Evolutionary conservation across 176 grass and related monocot species (phyloP).

Genomic region (Pontederia crassipes): DNA sequence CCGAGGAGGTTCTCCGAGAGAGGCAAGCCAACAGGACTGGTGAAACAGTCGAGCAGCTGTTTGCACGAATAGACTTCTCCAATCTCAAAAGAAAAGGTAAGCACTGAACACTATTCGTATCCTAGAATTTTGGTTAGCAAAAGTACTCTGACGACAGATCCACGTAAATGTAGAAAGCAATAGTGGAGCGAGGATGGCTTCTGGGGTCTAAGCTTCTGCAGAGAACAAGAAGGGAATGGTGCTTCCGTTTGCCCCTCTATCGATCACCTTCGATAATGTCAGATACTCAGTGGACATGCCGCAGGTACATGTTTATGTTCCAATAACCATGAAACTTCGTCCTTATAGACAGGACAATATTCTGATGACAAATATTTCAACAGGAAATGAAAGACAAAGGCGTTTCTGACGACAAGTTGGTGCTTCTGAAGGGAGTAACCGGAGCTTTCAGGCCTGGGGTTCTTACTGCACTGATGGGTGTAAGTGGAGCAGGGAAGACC

Average conservation of each 20-base stretch:
- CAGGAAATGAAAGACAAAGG: constrained; percentile 44
- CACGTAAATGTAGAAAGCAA: constrained; percentile 16
- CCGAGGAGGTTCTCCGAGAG: constrained; percentile 30
- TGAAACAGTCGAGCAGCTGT: constrained; percentile 7
- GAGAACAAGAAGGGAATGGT: constrained; percentile 28
- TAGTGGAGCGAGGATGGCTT: neutral
- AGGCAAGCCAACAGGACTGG: constrained; percentile 31
- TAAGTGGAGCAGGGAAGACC: constrained; percentile 53
- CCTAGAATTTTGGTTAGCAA: neutral
- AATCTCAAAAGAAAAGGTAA: neutral
- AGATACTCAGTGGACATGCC: constrained; percentile 56
- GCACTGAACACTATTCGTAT: neutral
- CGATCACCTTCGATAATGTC: constrained; percentile 36
- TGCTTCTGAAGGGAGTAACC: constrained; percentile 39
- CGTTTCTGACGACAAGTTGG: constrained; percentile 25
- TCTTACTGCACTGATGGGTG: constrained; percentile 50
- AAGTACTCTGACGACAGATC: neutral
- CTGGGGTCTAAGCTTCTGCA: neutral
- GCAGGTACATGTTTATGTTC: constrained; percentile 15
- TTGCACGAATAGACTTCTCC: neutral
- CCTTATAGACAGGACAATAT: neutral
- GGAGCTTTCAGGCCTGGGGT: constrained; percentile 44
- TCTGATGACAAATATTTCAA: neutral
- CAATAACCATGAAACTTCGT: neutral
- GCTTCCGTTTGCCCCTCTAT: constrained; percentile 41